Conservation (phyloP, 202 grass and related monocot genomes). For the Schoenoplectus triqueter region DNA sequence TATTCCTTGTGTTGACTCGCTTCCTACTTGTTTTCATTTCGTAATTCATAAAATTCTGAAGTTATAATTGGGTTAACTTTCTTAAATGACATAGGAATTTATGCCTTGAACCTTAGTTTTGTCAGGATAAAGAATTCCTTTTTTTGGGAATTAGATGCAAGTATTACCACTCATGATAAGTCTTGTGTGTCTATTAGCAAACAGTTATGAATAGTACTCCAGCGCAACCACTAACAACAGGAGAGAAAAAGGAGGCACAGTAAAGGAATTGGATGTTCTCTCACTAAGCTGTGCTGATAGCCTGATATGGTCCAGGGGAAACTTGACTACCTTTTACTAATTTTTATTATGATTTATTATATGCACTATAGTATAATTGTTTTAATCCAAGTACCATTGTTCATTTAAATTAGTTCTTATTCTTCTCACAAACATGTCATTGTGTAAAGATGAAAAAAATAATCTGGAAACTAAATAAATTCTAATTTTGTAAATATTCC, state of each 20-base stretch:
- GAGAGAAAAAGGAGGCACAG: neutral
- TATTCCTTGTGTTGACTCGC: neutral
- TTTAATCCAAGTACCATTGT: neutral
- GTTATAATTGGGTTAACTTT: neutral
- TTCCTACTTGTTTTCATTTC: neutral
- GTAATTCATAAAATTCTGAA: neutral
- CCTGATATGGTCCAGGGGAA: neutral
- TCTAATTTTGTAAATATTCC: conserved; percentile 5
- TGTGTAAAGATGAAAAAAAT: neutral
- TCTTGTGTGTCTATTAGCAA: neutral
- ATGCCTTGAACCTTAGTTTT: neutral
- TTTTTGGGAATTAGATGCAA: neutral
- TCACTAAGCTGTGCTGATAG: neutral
- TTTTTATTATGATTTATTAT: neutral
- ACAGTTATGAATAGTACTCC: neutral
- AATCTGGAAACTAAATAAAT: neutral
- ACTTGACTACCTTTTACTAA: neutral
- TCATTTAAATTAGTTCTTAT: neutral
- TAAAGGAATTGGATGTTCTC: neutral
- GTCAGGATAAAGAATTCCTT: neutral
- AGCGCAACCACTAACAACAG: neutral
- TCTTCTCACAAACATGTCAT: neutral
- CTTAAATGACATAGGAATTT: neutral
- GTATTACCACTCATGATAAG: too few relatives aligned
- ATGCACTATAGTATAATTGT: neutral